Percentiles rank a stretch among this genome's conserved stretches.
These are phyloP conservation scores for Coemansia sp. DNA, from an alignment of 192 early-diverging fungal genomes.

Conservation along the genomic window DNA sequence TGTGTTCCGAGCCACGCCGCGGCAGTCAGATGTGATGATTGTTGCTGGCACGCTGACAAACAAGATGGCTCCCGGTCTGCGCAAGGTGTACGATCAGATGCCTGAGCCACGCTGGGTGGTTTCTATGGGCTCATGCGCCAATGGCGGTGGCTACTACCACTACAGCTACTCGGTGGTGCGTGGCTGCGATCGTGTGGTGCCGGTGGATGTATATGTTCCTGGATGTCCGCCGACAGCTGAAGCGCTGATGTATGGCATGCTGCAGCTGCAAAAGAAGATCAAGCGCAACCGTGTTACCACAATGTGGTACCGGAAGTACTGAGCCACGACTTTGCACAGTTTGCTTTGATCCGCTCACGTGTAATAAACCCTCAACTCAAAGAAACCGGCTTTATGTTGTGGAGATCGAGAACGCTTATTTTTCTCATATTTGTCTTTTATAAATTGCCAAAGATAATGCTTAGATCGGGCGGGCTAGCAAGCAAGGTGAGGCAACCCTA, in stretches of 20 bases:
- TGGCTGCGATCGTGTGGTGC: conserved; percentile 94
- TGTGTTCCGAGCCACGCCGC: conserved; percentile 94
- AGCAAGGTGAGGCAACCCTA: too few relatives aligned
- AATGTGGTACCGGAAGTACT: conserved; percentile 79
- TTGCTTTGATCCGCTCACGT: background rate
- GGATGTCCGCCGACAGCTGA: conserved; percentile 97
- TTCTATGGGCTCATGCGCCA: conserved; percentile 97
- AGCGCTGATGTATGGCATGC: conserved; percentile 92
- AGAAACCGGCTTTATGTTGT: background rate
- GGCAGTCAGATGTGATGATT: conserved; percentile 99
- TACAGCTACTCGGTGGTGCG: conserved; percentile 95
- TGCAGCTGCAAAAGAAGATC: conserved; percentile 99
- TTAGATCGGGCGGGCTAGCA: too few relatives aligned
- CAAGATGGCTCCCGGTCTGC: conserved; percentile 93
- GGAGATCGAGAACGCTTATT: background rate
- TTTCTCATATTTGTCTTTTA: background rate
- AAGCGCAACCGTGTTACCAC: conserved; percentile 72
- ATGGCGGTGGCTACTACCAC: conserved; percentile 98
- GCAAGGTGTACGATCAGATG: conserved; percentile 80
- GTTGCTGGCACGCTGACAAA: conserved; percentile 97
- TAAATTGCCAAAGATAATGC: too few relatives aligned
- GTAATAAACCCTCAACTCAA: conserved; percentile 1
- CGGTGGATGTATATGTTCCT: conserved; percentile 94
- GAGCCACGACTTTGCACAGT: conserved; percentile 6
- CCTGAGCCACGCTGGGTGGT: conserved; percentile 98